Conservation (phyloP, 176 grass and related monocot genomes). For the Eleusine indica region DNA sequence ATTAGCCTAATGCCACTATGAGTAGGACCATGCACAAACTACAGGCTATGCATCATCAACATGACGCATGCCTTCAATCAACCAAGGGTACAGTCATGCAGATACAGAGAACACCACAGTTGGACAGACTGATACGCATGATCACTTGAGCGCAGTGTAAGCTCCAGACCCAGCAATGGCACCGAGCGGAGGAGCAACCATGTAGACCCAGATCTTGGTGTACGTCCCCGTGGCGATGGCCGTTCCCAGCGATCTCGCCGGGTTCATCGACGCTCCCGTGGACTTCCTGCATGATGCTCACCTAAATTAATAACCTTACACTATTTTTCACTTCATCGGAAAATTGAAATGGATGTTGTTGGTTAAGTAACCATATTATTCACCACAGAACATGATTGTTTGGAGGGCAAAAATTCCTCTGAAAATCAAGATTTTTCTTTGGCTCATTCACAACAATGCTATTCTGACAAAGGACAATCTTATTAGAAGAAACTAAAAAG, state of each 20-base stretch:
- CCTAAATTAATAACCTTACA: background rate
- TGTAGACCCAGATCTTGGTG: conserved; percentile 64
- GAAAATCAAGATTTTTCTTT: too few species aligned
- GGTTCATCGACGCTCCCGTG: conserved; percentile 70
- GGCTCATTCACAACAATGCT: too few species aligned
- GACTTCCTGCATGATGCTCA: conserved; percentile 32
- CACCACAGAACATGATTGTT: too few species aligned
- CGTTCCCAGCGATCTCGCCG: conserved; percentile 56
- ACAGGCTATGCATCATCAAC: background rate
- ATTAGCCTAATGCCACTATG: background rate
- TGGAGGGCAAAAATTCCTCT: too few species aligned
- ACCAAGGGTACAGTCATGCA: too few species aligned
- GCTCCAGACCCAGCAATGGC: conserved; percentile 47
- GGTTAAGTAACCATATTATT: background rate
- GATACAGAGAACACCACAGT: background rate
- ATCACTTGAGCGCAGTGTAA: conserved; percentile 50
- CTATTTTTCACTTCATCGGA: background rate
- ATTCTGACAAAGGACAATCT: too few species aligned
- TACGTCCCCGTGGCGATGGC: conserved; percentile 55
- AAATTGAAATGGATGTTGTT: background rate
- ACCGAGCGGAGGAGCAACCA: conserved; percentile 56
- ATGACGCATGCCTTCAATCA: too few species aligned
- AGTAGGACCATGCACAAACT: too few species aligned
- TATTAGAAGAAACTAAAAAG: too few species aligned
- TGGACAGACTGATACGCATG: background rate